Percentiles rank a stretch among this genome's conserved stretches.
These are phyloP conservation scores for Fomitopsis betulina DNA, from an alignment of 1,284 basidiomycete genomes.

Conservation along the genomic window DNA sequence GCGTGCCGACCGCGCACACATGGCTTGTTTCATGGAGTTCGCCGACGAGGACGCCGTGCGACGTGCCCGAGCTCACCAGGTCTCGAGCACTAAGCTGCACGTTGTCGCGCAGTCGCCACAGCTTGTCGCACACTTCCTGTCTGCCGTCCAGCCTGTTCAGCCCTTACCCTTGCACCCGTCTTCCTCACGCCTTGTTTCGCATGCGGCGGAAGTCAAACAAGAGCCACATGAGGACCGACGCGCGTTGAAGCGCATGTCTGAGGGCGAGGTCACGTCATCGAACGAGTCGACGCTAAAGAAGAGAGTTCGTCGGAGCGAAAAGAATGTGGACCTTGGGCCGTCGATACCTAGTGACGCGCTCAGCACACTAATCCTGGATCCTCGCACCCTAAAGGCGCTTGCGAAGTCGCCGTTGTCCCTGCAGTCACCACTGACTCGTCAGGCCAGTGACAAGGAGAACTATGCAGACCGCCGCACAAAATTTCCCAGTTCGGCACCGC, in stretches of 20 bases:
- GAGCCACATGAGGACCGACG: not conserved
- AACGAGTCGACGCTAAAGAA: not conserved
- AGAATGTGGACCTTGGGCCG: not conserved
- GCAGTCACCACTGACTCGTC: not conserved
- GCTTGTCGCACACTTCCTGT: constrained; percentile 18
- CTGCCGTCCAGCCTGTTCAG: constrained; percentile 6
- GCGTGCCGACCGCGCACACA: constrained; percentile 1
- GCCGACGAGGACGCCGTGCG: constrained; percentile 20
- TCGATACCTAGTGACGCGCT: not conserved
- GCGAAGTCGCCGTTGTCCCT: not conserved
- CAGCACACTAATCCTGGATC: not conserved
- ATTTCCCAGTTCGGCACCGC: not conserved
- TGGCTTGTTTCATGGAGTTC: constrained; percentile 20
- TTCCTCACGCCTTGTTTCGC: not conserved
- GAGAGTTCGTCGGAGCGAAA: not conserved
- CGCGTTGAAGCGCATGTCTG: not conserved
- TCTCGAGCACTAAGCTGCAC: constrained; percentile 21
- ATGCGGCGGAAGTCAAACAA: not conserved
- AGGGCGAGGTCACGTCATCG: not conserved
- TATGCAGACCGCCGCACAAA: not conserved
- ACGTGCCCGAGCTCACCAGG: constrained; percentile 19
- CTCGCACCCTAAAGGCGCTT: not conserved
- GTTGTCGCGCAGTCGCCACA: constrained; percentile 15
- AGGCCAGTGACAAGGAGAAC: constrained; percentile 2
- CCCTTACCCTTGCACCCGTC: not conserved